Conservation (phyloP, 1,284 basidiomycete genomes). For the Heterobasidion occidentale region DNA sequence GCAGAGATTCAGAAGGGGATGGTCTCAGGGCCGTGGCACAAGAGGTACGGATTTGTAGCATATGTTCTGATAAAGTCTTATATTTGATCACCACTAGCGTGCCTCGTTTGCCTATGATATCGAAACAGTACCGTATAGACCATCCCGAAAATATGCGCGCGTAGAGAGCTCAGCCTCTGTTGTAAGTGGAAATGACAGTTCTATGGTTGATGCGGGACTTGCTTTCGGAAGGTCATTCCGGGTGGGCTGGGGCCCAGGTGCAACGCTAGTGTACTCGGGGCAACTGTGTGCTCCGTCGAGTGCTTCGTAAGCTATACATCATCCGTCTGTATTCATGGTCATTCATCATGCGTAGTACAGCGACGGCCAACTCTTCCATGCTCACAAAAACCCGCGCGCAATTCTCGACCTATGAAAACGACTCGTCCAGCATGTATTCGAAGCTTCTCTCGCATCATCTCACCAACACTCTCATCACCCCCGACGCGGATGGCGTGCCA, state of each 20-base stretch:
- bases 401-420: constrained; percentile 25
- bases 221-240: constrained; percentile 85
- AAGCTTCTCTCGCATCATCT: constrained; percentile 79
- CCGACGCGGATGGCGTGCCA: constrained; percentile 47
- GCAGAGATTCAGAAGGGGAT: constrained; percentile 69
- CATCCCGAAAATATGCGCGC: constrained; percentile 65
- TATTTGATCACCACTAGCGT: constrained; percentile 35
- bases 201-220: constrained; percentile 75
- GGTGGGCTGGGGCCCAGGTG: constrained; percentile 85
- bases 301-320: constrained; percentile 30
- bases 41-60: constrained; percentile 38
- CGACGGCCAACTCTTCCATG: constrained; percentile 50
- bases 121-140: constrained; percentile 51
- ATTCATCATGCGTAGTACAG: constrained; percentile 26
- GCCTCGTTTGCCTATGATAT: constrained; percentile 72
- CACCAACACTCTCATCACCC: constrained; percentile 61
- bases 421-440: constrained; percentile 39
- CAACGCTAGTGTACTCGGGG: constrained; percentile 72
- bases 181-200: constrained; percentile 56
- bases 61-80: background rate
- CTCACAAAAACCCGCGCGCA: constrained; percentile 42
- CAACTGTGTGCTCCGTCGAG: constrained; percentile 51
- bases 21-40: constrained; percentile 54
- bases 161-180: constrained; percentile 59
- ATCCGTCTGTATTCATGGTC: background rate